Percentiles rank a stretch among this genome's conserved stretches.
Conservation (phyloP, 129 eudicot species). For the Flaveria bidentis region DNA sequence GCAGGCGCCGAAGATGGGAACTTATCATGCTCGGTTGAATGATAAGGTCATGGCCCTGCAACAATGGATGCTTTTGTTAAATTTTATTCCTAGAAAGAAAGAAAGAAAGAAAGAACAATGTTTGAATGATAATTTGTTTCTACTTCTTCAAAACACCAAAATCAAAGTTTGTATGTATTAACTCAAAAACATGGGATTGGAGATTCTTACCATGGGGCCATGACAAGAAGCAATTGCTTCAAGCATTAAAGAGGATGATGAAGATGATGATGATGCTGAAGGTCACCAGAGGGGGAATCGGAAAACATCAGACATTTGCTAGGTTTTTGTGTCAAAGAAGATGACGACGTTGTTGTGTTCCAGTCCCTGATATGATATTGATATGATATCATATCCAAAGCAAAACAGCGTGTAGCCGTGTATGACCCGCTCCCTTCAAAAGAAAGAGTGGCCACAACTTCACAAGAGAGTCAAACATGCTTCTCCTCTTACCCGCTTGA, state of each 20-base stretch:
- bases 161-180: not conserved
- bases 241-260: constrained; percentile 38
- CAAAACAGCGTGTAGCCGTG: too few species aligned
- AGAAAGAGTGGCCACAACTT: too few species aligned
- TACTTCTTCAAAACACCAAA: too few species aligned
- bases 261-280: constrained; percentile 22
- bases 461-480: too few species aligned
- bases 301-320: constrained; percentile 26
- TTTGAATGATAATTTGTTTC: too few species aligned
- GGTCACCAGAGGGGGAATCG: constrained; percentile 13
- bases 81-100: too few species aligned
- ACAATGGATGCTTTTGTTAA: constrained; percentile 9
- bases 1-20: constrained; percentile 29
- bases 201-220: constrained; percentile 49
- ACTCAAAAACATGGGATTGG: not conserved
- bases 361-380: too few species aligned
- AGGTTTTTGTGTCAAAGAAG: too few species aligned
- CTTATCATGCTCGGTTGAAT: constrained; percentile 33
- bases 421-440: too few species aligned
- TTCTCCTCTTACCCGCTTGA: too few species aligned
- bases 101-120: not conserved
- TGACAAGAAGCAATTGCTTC: constrained; percentile 48
- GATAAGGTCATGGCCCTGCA: constrained; percentile 64
- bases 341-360: too few species aligned
- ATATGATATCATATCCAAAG: too few species aligned